These are phyloP conservation scores for Aspergillus sp. DNA, from an alignment of 2,329 filamentous ascomycete species.

Conservation along the genomic window DNA sequence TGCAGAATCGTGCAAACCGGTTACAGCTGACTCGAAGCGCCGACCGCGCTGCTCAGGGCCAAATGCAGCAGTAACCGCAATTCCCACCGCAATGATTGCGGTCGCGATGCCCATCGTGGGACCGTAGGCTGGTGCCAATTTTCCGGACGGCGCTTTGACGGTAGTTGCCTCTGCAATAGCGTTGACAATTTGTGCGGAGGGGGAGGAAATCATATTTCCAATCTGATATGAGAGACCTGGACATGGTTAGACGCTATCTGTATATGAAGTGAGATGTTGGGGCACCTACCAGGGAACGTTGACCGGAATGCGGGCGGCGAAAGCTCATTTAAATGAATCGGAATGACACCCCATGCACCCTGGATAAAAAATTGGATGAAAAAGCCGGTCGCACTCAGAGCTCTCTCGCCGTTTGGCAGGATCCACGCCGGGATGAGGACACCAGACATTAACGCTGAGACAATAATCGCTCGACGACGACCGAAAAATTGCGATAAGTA, in stretches of 20 bases:
- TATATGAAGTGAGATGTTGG: not conserved
- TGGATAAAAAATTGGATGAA: slow-evolving; percentile 60
- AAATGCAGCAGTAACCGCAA: slow-evolving; percentile 59
- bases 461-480: slow-evolving; percentile 51
- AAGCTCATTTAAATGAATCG: slow-evolving; percentile 71
- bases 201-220: slow-evolving; percentile 57
- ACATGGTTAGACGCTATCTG: slow-evolving; percentile 1
- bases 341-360: slow-evolving; percentile 63
- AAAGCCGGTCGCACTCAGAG: slow-evolving; percentile 27
- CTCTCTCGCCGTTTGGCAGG: slow-evolving; percentile 42
- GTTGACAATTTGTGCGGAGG: slow-evolving; percentile 70
- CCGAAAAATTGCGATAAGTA: slow-evolving; percentile 71
- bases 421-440: slow-evolving; percentile 67
- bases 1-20: slow-evolving; percentile 27
- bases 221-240: slow-evolving; percentile 61
- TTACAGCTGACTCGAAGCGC: slow-evolving; percentile 57
- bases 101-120: slow-evolving; percentile 70
- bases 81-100: slow-evolving; percentile 66
- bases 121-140: slow-evolving; percentile 62
- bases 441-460: slow-evolving; percentile 58
- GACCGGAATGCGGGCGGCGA: slow-evolving; percentile 66
- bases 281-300: slow-evolving; percentile 49
- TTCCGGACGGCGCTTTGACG: slow-evolving; percentile 49
- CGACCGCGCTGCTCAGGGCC: slow-evolving; percentile 69
- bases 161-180: slow-evolving; percentile 60